phyloP scores from a whole-genome alignment of 2,329 filamentous ascomycete genomes.

The Sporothrix globosa region DNA sequence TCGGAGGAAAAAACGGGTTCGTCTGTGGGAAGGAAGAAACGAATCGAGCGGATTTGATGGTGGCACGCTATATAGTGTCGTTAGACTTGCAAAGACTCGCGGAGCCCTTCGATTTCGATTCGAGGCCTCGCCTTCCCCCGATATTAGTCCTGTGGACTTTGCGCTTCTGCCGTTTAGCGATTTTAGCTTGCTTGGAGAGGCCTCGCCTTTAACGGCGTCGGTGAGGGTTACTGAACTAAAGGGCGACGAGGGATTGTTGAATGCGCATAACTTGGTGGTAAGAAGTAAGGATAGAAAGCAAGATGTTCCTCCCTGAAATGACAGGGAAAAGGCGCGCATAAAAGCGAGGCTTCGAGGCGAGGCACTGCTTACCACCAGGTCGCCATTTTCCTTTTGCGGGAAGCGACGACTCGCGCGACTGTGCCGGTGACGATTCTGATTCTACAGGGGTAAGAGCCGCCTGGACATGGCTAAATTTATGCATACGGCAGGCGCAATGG shows the following conservation, averaged over 20 bases:
- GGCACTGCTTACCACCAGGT: constrained; percentile 10
- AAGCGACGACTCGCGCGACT: constrained; percentile 7
- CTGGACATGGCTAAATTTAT: constrained; percentile 4
- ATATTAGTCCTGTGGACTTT: not conserved
- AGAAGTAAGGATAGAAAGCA: not conserved
- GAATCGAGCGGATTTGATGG: constrained; percentile 13
- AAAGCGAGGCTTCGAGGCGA: constrained; percentile 19
- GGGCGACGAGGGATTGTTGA: constrained; percentile 1
- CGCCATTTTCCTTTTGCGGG: not conserved
- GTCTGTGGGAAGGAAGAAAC: constrained; percentile 7
- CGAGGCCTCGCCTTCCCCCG: constrained; percentile 2
- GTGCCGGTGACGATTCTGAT: constrained; percentile 4
- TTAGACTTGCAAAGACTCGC: constrained; percentile 18
- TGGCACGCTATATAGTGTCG: constrained; percentile 29
- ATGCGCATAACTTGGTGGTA: constrained; percentile 4
- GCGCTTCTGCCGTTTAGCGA: constrained; percentile 14
- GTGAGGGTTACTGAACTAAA: constrained; percentile 13
- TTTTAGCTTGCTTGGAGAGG: constrained; percentile 21
- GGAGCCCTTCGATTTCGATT: not conserved
- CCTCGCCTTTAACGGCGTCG: constrained; percentile 22
- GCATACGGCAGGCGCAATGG: constrained; percentile 27
- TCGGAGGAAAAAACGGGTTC: constrained; percentile 10
- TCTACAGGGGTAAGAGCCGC: not conserved
- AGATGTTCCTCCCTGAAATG: not conserved
- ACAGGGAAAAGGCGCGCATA: not conserved